These are phyloP conservation scores for Trichothecium sympodiale DNA, from an alignment of 2,329 filamentous ascomycete species.

Conservation along the genomic window DNA sequence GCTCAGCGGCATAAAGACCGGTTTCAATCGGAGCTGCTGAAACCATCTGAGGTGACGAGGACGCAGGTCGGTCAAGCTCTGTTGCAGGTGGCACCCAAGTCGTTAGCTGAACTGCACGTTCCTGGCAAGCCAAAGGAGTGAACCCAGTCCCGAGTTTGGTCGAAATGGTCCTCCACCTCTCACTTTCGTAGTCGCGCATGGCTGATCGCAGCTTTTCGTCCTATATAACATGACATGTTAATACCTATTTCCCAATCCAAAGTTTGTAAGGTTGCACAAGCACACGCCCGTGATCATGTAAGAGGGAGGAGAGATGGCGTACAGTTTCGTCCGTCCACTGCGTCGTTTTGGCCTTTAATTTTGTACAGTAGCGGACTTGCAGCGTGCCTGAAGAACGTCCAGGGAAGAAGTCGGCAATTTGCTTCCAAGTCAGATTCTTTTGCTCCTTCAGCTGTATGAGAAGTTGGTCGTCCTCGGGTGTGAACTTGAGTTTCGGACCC, in stretches of 20 bases:
- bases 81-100: slow-evolving; percentile 25
- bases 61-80: slow-evolving; percentile 44
- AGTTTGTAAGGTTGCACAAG: too few relatives aligned
- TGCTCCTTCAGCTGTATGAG: slow-evolving; percentile 89
- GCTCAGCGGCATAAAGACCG: neutral
- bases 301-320: slow-evolving; percentile 28
- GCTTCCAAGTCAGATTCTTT: slow-evolving; percentile 91
- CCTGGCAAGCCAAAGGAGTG: slow-evolving; percentile 75
- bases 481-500: slow-evolving; percentile 89
- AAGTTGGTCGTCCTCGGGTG: slow-evolving; percentile 78
- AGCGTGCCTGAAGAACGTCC: slow-evolving; percentile 81
- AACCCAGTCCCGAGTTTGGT: slow-evolving; percentile 87
- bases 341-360: slow-evolving; percentile 86
- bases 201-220: slow-evolving; percentile 67
- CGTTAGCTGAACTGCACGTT: slow-evolving; percentile 57
- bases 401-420: slow-evolving; percentile 93
- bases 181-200: slow-evolving; percentile 76
- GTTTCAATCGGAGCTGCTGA: slow-evolving; percentile 17
- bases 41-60: slow-evolving; percentile 26
- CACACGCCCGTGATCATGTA: too few relatives aligned
- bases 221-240: slow-evolving; percentile 37
- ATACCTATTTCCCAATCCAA: too few relatives aligned
- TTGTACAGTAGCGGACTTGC: slow-evolving; percentile 91
- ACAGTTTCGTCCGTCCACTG: slow-evolving; percentile 93
- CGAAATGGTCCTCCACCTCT: slow-evolving; percentile 86